Evolutionary conservation across 2,329 filamentous ascomycete genomes (phyloP), one percentile per base, ranked within the genome.

Genomic region (Cladosporium cucumerinum): DNA sequence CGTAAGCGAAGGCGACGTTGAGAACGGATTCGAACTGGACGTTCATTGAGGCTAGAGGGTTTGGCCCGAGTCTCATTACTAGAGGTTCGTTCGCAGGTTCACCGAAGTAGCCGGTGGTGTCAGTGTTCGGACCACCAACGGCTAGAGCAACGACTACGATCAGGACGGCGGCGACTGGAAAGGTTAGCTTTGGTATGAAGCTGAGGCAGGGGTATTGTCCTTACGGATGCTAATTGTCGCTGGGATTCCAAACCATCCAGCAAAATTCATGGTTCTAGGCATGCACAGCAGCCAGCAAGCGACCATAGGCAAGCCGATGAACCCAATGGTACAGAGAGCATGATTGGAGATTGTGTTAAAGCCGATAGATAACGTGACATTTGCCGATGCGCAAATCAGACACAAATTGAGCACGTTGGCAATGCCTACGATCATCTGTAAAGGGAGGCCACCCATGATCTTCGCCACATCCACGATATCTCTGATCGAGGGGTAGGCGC

Each of bases 41-140:
- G 30, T 49, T 61, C 58, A 61, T 61, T 2, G 26, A 21, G 3
- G 58, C 58, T 2, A 61, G 46, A 36, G 58, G 58, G 7, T 61
- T 61, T 0, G 58, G 58, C 4, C 58, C 58, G 11, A 61, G 58
- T n/a, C 46, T 51, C 58, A 61, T 51, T 4, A 51, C n/a, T 0
- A 61, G 28, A 11, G 58, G 58, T 21, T 61, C 58, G 43, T 51
- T 51, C 6, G 58, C 26, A n/a, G 58, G 58, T 18, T 61, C 58
- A 16, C 28, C 58, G 14, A 61, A 61, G 30, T 91, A 0, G 86
- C 89, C 65, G 18, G 46, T 32, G 5, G 57, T 43, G 87, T 89
- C 23, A 85, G 89, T 64, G 84, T 92, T 62, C 90, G 88, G 0
- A 88, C 86, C 0, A 82, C 92, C 25, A 88, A 91, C 75, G 85